Evolutionary conservation across 805 yeast species (phyloP).

Genomic region (Suhomyces faveliae): DNA sequence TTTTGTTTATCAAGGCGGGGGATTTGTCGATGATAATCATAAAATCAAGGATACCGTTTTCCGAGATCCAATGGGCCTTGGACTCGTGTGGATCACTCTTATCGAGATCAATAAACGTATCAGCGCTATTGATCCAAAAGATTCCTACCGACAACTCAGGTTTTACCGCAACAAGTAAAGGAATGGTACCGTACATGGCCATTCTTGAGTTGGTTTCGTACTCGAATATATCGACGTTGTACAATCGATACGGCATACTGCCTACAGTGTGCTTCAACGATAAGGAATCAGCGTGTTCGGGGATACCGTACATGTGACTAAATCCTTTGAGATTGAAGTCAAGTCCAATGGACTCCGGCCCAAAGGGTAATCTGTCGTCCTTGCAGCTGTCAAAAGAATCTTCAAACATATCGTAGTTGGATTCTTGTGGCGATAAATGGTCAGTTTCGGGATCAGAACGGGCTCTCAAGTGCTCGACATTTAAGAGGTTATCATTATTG

Average conservation of each 20-base stretch:
- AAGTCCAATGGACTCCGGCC: constrained; percentile 86
- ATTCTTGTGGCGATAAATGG: constrained; percentile 55
- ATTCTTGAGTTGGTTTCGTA: constrained; percentile 77
- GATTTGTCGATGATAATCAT: constrained; percentile 61
- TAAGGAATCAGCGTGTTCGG: constrained; percentile 89
- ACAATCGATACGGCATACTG: constrained; percentile 73
- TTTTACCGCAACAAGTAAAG: constrained; percentile 73
- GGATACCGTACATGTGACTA: constrained; percentile 82
- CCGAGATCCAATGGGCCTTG: constrained; percentile 89
- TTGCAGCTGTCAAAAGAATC: constrained; percentile 65
- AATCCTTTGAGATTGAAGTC: constrained; percentile 69
- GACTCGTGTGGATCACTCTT: constrained; percentile 32
- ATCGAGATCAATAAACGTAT: constrained; percentile 79
- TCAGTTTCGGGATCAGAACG: constrained; percentile 30
- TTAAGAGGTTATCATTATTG: constrained; percentile 70
- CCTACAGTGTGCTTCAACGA: constrained; percentile 66
- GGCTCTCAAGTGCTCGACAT: constrained; percentile 76
- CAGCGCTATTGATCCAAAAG: constrained; percentile 93
- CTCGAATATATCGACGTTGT: constrained; percentile 93
- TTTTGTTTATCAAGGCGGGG: constrained; percentile 53
- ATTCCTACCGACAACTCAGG: constrained; percentile 63
- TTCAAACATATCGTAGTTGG: constrained; percentile 60
- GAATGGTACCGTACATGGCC: constrained; percentile 96
- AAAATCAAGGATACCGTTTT: constrained; percentile 79
- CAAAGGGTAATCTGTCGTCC: constrained; percentile 66